Evolutionary conservation across 2,329 filamentous ascomycete genomes (phyloP).

Genomic region (Gremmenia infestans): DNA sequence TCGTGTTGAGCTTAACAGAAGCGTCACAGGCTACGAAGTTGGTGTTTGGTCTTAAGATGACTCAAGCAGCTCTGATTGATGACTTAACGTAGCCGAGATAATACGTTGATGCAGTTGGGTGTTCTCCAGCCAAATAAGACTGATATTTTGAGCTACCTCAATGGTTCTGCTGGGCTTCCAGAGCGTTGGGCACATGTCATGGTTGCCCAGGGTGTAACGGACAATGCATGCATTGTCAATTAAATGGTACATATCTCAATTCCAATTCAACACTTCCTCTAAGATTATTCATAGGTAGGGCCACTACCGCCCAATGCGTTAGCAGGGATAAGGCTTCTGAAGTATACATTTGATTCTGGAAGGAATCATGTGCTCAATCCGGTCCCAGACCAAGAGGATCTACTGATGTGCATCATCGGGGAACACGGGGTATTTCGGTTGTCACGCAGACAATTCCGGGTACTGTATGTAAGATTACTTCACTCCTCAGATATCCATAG

Average conservation of each 20-base stretch:
- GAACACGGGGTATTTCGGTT: not conserved
- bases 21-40: slow-evolving; percentile 6
- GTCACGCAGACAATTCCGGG: not conserved
- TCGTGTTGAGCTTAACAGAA: slow-evolving; percentile 10
- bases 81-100: not conserved
- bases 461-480: not conserved
- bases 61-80: not conserved
- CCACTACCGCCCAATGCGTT: slow-evolving; percentile 12
- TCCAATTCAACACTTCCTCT: not conserved
- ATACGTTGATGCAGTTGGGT: slow-evolving; percentile 5
- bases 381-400: not conserved
- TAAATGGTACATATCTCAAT: slow-evolving; percentile 8
- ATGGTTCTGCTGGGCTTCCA: slow-evolving; percentile 5
- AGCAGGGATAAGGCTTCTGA: slow-evolving; percentile 4
- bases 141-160: slow-evolving; percentile 15
- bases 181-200: slow-evolving; percentile 14
- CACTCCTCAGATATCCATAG: not conserved
- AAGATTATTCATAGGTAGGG: slow-evolving; percentile 7
- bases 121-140: slow-evolving; percentile 19
- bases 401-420: not conserved
- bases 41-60: not conserved
- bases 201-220: slow-evolving; percentile 6
- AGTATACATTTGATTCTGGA: slow-evolving; percentile 4
- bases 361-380: not conserved
- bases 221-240: slow-evolving; percentile 1